Base-by-base conservation (phyloP, 495 filamentous ascomycete genomes). In the Articulospora tetracladia region DNA sequence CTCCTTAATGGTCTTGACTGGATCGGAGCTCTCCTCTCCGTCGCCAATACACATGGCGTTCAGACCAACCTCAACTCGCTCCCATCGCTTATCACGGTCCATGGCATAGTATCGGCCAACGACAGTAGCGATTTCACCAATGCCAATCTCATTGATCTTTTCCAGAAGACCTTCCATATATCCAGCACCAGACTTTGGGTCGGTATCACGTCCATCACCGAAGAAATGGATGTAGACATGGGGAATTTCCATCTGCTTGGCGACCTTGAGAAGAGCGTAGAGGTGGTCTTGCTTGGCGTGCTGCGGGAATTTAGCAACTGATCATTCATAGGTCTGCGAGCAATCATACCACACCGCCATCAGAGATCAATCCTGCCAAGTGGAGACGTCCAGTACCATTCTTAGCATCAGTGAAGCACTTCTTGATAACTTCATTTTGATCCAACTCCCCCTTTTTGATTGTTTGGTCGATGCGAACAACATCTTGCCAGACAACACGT, bases 61-160 rank as follows among this genome's bases (percentile, higher is more conserved):
- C 72, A 98, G 71, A 57, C 88, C 95, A 67, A 97, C 66, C 78
- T 96, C 89, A 59, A 96, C 83, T 67, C 94, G 83, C 70, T 98
- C 93, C 94, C 94, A 98, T 72, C 94, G 85, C 89, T 98, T 98
- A 75, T 98, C 94, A 68, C 94, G 93, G 79, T 98, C 94, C 94
- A 98, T 98, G 70, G 92, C 92, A 72, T 91, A 98, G 83, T 97
- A 98, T 62, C 94, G 84, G 53, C 94, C 94, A 36, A 98, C 93
- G 27, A 96, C 84, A 22, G 94, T 97, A n/a, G 90, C 93, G 63
- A 98, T 83, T 69, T 93, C 77, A 67, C 94, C 93, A 63, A 87
- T 72, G 26, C 91, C 94, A 65, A 96, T 82, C 73, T 97, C 90
- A 73, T 91, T 85, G 48, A 82, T 85, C 62, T 83, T 86, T 26